Evolutionary conservation across 2,329 filamentous ascomycete genomes (phyloP), one percentile per base, ranked within the genome.

Genomic region (Hymenoscyphus fructigenus): DNA sequence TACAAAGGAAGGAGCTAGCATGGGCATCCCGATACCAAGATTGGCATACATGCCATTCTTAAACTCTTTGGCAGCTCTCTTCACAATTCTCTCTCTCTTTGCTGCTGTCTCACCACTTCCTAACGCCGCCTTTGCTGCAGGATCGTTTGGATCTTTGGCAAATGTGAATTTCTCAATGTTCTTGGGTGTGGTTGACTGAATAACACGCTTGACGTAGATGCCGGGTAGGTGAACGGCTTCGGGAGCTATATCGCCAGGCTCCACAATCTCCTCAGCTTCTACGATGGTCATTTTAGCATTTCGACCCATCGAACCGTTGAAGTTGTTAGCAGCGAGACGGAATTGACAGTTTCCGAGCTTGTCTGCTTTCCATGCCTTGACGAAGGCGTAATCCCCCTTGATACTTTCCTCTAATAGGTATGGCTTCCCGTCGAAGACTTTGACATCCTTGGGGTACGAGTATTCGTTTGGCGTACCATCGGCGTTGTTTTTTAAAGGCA

Each of bases 21-120:
- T 95, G 63, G 93, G 93, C 91, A 96, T 96, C 66, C 93, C 93
- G 71, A 96, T 96, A 67, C 93, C 93, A 64, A 96, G 80, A 79
- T 96, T 96, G 73, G 92, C 92, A 77, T 96, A 96, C 91, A 95
- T 95, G 79, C 92, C 92, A 78, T 96, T 93, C 84, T 94, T 91
- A 81, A 96, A 93, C 80, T 96, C 92, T 82, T 93, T 93, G 59
- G 92, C 91, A 0, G 92, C 92, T 65, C 92, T 85, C 69, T 87
- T 86, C 57, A 96, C 92, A 76, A 96, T 97, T 66, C 90, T 86
- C 79, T 96, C 92, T 66, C 93, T 87, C 83, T 93, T 92, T 74
- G 85, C 86, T 12, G 73, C 74, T 5, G 72, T 74, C 6, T 73
- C 74, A 14, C 75, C 75, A 63, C 67, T 74, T 64, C 75, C 75